Conservation (phyloP, 139 green algal species). For the Auxenochlorella protothecoides region DNA sequence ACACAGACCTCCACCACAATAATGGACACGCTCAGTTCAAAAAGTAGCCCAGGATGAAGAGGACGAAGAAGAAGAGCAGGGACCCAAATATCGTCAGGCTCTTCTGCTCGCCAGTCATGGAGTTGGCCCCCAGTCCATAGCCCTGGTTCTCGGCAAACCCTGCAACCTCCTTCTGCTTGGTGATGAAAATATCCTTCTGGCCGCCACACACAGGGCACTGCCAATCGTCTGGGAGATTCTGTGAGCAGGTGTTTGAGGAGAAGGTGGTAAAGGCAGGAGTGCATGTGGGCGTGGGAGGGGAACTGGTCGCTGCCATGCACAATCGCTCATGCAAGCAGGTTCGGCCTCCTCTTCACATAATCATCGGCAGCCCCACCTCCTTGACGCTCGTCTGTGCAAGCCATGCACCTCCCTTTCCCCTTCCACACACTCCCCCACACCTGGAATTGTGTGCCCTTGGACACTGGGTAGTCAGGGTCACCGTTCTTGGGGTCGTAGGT, state of each 20-base stretch:
- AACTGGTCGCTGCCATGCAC: background rate
- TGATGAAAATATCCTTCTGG: constrained; percentile 61
- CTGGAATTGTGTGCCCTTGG: constrained; percentile 60
- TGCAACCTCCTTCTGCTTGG: constrained; percentile 58
- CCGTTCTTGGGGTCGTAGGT: constrained; percentile 68
- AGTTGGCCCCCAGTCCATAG: constrained; percentile 87
- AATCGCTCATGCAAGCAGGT: background rate
- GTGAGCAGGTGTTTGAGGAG: background rate
- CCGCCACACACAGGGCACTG: constrained; percentile 83
- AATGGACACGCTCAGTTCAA: constrained; percentile 39
- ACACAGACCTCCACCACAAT: too few species aligned
- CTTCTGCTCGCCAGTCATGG: constrained; percentile 84
- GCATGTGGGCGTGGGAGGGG: background rate
- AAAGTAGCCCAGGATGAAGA: constrained; percentile 84
- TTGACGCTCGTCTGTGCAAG: too few species aligned
- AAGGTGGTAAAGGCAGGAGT: background rate
- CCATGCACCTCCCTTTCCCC: too few species aligned
- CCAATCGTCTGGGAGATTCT: constrained; percentile 83
- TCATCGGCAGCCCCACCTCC: too few species aligned
- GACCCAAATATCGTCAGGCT: constrained; percentile 79
- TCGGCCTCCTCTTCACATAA: too few species aligned
- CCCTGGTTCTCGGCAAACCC: constrained; percentile 91
- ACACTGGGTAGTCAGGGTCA: constrained; percentile 80
- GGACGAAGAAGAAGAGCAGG: constrained; percentile 66
- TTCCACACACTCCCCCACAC: constrained; percentile 8